Evolutionary conservation across 2,329 filamentous ascomycete genomes (phyloP).

Genomic region (Helotiales sp.): DNA sequence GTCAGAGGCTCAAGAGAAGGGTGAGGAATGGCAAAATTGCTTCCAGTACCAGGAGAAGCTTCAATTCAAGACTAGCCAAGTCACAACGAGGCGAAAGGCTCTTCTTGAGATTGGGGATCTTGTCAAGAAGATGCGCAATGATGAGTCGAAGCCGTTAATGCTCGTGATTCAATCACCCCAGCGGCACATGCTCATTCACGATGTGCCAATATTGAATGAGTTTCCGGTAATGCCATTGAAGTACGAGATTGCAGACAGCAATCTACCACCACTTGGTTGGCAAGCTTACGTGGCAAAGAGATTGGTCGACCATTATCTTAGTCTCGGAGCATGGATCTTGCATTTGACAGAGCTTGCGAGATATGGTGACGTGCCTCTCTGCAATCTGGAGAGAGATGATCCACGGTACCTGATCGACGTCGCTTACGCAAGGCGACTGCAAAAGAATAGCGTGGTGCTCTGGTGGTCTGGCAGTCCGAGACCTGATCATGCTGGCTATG

Average conservation of each 20-base stretch:
- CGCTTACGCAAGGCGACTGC: constrained; percentile 85
- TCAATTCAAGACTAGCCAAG: constrained; percentile 81
- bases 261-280: constrained; percentile 90
- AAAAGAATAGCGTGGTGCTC: constrained; percentile 88
- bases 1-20: constrained; percentile 56
- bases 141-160: constrained; percentile 77
- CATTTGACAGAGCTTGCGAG: constrained; percentile 85
- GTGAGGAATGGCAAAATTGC: constrained; percentile 73
- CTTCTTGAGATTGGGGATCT: constrained; percentile 84
- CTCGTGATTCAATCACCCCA: constrained; percentile 91
- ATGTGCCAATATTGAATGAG: constrained; percentile 80
- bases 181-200: constrained; percentile 75
- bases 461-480: constrained; percentile 92
- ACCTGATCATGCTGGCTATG: constrained; percentile 94
- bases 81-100: constrained; percentile 86
- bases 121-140: constrained; percentile 86
- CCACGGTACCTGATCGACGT: constrained; percentile 95
- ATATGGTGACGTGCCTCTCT: constrained; percentile 92
- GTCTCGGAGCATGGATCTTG: constrained; percentile 87
- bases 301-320: constrained; percentile 85
- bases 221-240: constrained; percentile 81
- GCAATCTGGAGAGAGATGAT: constrained; percentile 93
- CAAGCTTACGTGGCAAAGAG: constrained; percentile 85
- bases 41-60: constrained; percentile 87
- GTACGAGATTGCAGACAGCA: constrained; percentile 80